Evolutionary conservation across 2,329 filamentous ascomycete species (phyloP).

Genomic region (Xylaria sp.): DNA sequence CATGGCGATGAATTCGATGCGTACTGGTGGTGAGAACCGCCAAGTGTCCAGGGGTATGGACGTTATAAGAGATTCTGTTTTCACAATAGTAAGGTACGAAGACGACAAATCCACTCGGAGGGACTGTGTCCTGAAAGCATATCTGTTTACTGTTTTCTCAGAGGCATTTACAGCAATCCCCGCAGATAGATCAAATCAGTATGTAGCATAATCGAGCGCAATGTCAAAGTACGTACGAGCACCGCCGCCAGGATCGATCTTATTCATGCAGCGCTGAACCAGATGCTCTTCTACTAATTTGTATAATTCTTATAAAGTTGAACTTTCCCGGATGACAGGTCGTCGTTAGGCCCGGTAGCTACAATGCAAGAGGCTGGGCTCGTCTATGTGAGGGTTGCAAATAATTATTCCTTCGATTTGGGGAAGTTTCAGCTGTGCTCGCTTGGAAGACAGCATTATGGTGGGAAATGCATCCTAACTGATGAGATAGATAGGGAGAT

Average conservation of each 20-base stretch:
- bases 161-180: constrained; percentile 28
- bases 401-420: no score
- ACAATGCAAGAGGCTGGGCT: no score
- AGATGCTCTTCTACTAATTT: background rate
- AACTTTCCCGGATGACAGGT: no score
- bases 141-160: constrained; percentile 5
- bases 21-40: constrained; percentile 2
- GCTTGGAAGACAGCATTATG: no score
- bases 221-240: constrained; percentile 10
- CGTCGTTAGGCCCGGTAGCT: no score
- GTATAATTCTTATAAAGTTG: no score
- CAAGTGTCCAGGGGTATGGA: background rate
- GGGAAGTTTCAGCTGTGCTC: no score
- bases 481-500: no score
- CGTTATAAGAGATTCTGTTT: constrained; percentile 16
- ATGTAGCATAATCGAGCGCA: constrained; percentile 41
- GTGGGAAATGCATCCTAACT: no score
- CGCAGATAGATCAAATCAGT: constrained; percentile 40
- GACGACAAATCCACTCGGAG: background rate
- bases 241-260: background rate
- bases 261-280: background rate
- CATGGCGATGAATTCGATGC: constrained; percentile 3
- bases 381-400: no score
- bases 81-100: constrained; percentile 1
- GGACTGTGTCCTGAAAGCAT: constrained; percentile 13